Base-by-base conservation (phyloP, 768 basidiomycete genomes). In the Hypholoma sublateritium region DNA sequence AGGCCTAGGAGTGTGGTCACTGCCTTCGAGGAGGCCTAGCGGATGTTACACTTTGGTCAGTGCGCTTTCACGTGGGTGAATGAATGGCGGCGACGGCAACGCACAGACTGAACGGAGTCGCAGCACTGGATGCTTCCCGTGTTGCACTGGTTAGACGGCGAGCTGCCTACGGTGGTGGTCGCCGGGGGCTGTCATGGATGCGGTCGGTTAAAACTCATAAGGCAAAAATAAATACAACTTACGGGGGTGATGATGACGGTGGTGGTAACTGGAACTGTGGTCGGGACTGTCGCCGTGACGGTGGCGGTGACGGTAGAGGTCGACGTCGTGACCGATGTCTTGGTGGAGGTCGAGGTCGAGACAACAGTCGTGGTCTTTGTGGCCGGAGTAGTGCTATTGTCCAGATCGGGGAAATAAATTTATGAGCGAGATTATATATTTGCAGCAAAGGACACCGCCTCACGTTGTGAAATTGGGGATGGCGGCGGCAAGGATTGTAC, bases 91-190 rank as follows among this genome's bases (percentile, higher is more conserved):
- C 3, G 17, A 2, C 17, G 17, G 25, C 5, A 12, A 55, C 63
- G 59, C 42, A 65, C 70, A 50, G 54, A 54, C 53, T 61, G 35
- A n/a, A 55, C 50, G 22, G 49, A 56, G 58, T 64, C 60, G 57
- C 69, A 70, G 65, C 71, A 72, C 25, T 70, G 65, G 28, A 71
- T 41, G 17, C 45, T 34, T 11, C 67, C 71, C 16, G 65, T 67
- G 52, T 65, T 66, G 64, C 67, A 68, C 45, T 65, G 60, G 39
- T 54, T 58, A 39, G 55, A 52, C 1, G 56, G 56, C 37, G 52
- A 54, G 35, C 36, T 54, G 21, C 17, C 37, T 22, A 53, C 60
- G 19, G 62, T 55, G 46, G 42, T 45, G 22, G 55, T 49, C 4
- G 54, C 45, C 9, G 54, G 34, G 12, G 54, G 54, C 54, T 55